A percentile compares a stretch with the other conserved stretches of the same genome.
Evolutionary conservation across 768 basidiomycete species (phyloP).

Genomic region (Hericium coralloides): DNA sequence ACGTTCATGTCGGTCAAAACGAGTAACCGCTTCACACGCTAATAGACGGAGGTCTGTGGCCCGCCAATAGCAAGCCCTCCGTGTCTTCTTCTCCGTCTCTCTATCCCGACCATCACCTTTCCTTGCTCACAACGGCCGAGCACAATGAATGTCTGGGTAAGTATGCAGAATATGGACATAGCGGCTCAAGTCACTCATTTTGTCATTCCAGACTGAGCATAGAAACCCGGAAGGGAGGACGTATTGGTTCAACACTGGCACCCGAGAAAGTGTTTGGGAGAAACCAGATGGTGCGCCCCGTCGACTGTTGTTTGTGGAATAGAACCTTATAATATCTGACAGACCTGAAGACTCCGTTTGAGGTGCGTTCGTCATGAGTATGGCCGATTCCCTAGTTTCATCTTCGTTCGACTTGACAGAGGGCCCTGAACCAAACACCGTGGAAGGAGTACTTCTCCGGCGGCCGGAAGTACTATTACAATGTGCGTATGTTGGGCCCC

Average conservation of each 20-base stretch:
- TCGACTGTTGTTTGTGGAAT: neutral
- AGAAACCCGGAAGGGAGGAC: slow-evolving; percentile 95
- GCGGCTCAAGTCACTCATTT: neutral
- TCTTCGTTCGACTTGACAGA: slow-evolving; percentile 31
- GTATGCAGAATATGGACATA: neutral
- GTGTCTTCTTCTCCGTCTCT: neutral
- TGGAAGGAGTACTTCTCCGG: slow-evolving; percentile 98
- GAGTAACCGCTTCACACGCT: too few species aligned
- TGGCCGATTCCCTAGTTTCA: neutral
- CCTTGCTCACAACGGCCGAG: neutral
- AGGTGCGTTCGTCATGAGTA: slow-evolving; percentile 39
- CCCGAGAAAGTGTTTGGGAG: slow-evolving; percentile 93
- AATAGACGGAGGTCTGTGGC: too few species aligned
- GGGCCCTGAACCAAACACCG: slow-evolving; percentile 79
- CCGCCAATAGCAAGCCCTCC: too few species aligned
- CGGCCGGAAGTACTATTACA: slow-evolving; percentile 86
- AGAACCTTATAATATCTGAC: neutral
- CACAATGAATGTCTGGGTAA: slow-evolving; percentile 4
- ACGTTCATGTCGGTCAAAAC: too few species aligned
- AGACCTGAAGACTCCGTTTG: slow-evolving; percentile 90
- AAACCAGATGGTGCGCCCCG: slow-evolving; percentile 77
- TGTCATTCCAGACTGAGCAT: slow-evolving; percentile 66
- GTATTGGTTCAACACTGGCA: slow-evolving; percentile 91
- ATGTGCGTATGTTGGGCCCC: slow-evolving; percentile 36
- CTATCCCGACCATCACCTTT: neutral